Evolutionary conservation across 192 early-diverging fungal species (phyloP), one percentile per base, ranked within the genome.

Genomic region (Neocallimastix lanati): DNA sequence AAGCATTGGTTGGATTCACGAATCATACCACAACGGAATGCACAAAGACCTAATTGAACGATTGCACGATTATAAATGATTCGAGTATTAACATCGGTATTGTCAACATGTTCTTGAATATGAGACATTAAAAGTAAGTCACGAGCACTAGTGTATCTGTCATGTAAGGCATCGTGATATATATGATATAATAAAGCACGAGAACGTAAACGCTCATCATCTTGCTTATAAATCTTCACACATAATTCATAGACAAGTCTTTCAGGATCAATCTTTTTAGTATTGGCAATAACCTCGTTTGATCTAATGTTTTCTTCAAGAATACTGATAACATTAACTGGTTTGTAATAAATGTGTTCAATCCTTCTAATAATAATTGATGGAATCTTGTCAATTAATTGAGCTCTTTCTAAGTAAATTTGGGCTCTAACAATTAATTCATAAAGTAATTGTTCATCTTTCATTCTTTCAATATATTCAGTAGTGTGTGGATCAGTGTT

Each of bases 41-140:
- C 98, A 81, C 94, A 93, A 78, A 98, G 88, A 78, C 98, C 98
- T 77, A 99, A 88, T 87, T 99, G 96, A 27, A 94, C 96, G 85
- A 97, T 90, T 2, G 96, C 91, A 37, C 98, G 93, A 90, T 99
- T 99, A 88, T 93, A 96, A 79, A 99, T 87, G 67, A 96, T 94
- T 86, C 98, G 96, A 25, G 95, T 98, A 76, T 88, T 87, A 78
- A 98, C 85, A 81, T 99, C 98, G 27, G 93, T 93, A 83, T 92
- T 91, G 36, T 90, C 89, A 79, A 96, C 93, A 79, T 89, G 91
- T 82, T 99, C 98, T 87, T 99, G 98, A 77, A 99, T 89, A 83
- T 97, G 95, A 29, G 96, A 98, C 98, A 98, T 98, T 83, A 98
- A 91, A 77, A 99, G 87, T 88, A 98, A 89, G 80, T 99, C 96